phyloP scores from a whole-genome alignment of 2,329 filamentous ascomycete species.

The Hymenoscyphus linearis region DNA sequence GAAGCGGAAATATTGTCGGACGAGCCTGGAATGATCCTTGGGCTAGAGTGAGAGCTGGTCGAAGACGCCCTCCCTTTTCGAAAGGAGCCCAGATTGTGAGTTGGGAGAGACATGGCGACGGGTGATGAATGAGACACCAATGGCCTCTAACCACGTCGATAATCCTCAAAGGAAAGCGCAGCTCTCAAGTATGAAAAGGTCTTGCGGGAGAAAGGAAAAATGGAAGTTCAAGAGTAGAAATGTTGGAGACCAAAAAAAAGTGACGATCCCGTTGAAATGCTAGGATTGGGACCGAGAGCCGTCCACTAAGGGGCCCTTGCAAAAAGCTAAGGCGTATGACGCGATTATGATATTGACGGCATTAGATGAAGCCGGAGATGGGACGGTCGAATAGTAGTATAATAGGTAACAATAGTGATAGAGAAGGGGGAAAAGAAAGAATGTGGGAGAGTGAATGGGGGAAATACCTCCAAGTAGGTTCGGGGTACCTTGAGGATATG shows the following conservation, averaged over 20 bases:
- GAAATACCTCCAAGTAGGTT: neutral
- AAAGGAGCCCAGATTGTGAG: constrained; percentile 15
- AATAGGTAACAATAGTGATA: neutral
- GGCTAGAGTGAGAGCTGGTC: constrained; percentile 24
- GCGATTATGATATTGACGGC: neutral
- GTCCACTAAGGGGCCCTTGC: constrained; percentile 6
- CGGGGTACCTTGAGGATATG: neutral
- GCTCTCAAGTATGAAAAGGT: neutral
- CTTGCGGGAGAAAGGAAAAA: neutral
- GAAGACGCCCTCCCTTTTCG: constrained; percentile 21
- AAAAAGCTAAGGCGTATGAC: neutral
- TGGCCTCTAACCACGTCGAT: neutral
- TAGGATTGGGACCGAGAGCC: neutral
- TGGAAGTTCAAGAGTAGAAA: neutral
- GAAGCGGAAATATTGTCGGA: constrained; percentile 15
- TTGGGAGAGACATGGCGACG: constrained; percentile 24
- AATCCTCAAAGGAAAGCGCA: neutral
- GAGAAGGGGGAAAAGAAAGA: neutral
- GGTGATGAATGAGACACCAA: neutral
- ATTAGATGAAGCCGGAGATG: neutral
- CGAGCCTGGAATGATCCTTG: constrained; percentile 24
- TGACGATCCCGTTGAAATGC: neutral
- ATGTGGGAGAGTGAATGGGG: neutral
- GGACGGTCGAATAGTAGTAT: neutral
- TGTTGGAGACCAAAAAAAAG: neutral